These are phyloP conservation scores for Magnaporthiopsis poae DNA, from an alignment of 2,329 filamentous ascomycete genomes.

Conservation along the genomic window DNA sequence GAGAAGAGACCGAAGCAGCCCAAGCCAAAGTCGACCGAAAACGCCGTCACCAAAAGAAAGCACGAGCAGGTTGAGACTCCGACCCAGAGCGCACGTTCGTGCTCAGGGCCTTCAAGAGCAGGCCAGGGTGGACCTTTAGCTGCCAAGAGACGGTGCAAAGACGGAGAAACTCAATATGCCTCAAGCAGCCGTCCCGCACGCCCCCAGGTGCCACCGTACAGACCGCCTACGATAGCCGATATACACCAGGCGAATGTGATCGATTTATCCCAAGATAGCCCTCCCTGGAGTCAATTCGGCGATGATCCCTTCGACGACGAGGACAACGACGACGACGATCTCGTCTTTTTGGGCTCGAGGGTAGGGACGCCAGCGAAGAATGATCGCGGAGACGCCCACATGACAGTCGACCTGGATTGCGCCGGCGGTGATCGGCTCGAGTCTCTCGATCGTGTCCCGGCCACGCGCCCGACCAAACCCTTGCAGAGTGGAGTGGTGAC, in stretches of 20 bases:
- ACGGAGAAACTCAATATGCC: not conserved
- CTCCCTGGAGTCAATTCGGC: not conserved
- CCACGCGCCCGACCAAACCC: too few relatives aligned
- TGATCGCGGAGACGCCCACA: not conserved
- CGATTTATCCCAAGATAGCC: not conserved
- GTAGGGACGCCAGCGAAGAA: too few relatives aligned
- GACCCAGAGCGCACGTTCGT: not conserved
- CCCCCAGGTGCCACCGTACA: not conserved
- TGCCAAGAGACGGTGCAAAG: not conserved
- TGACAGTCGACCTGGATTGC: not conserved
- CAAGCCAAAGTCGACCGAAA: not conserved
- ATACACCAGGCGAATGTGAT: not conserved
- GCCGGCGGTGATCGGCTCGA: not conserved
- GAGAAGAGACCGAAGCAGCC: slow-evolving; percentile 48
- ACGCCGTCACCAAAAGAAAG: not conserved
- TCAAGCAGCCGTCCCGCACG: not conserved
- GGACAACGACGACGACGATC: not conserved
- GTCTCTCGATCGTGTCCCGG: not conserved
- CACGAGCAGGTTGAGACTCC: not conserved
- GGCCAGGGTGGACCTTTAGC: not conserved
- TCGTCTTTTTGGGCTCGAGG: too few relatives aligned
- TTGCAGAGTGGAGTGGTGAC: too few relatives aligned
- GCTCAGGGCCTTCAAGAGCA: not conserved
- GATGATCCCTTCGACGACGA: not conserved
- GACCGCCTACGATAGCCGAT: not conserved